These are phyloP conservation scores for Botrytis cinerea DNA, from an alignment of 2,329 filamentous ascomycete species.

Conservation along the genomic window DNA sequence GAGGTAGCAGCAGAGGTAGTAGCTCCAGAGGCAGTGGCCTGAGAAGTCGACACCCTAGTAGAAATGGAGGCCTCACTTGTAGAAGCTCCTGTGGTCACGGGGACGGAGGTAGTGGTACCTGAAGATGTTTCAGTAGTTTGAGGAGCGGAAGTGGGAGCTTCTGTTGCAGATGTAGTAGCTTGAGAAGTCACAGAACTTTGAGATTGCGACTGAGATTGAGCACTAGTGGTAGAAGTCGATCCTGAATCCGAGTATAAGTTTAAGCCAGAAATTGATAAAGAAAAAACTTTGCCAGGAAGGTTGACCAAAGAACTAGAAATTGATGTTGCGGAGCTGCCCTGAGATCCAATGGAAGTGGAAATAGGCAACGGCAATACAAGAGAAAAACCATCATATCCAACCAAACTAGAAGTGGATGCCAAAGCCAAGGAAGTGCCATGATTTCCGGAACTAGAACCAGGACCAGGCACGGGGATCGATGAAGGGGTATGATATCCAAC, in stretches of 20 bases:
- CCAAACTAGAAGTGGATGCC: conserved; percentile 8
- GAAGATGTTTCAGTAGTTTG: conserved; percentile 10
- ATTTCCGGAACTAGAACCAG: not conserved
- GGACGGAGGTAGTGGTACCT: not conserved
- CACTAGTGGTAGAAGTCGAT: conserved; percentile 16
- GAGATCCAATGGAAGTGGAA: conserved; percentile 18
- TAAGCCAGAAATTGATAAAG: conserved; percentile 22
- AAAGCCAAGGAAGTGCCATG: conserved; percentile 8
- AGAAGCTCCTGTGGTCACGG: conserved; percentile 17
- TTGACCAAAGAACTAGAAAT: conserved; percentile 17
- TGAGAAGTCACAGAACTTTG: conserved; percentile 20
- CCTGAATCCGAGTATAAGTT: conserved; percentile 28
- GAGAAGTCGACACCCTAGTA: conserved; percentile 19
- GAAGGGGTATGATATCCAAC: conserved; percentile 16
- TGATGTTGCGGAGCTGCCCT: conserved; percentile 5
- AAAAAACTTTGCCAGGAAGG: conserved; percentile 11
- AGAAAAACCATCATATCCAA: conserved; percentile 10
- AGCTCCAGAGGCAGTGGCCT: conserved; percentile 27
- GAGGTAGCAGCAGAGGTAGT: conserved; percentile 25
- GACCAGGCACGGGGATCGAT: conserved; percentile 2
- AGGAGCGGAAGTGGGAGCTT: conserved; percentile 13
- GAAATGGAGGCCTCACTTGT: conserved; percentile 23
- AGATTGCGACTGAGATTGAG: conserved; percentile 18
- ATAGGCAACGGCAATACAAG: not conserved
- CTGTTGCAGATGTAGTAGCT: not conserved